A percentile compares a stretch with the other conserved stretches of the same genome.
Conservation (phyloP, 352 stramenopile species). For the Aphanomyces euteiches region DNA sequence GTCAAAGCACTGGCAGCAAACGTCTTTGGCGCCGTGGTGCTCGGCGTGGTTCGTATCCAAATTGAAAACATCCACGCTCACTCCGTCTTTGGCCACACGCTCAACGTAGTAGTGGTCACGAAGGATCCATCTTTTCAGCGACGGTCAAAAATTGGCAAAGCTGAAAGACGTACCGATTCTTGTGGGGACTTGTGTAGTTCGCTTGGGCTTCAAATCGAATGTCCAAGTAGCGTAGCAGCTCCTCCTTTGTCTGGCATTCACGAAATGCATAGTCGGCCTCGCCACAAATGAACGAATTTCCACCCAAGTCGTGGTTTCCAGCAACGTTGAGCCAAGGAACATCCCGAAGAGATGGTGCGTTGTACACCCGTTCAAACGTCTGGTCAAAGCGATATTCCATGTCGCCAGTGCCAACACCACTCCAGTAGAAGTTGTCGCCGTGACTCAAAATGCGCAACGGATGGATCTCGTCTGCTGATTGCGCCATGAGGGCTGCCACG, state of each 20-base stretch:
- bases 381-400: not conserved
- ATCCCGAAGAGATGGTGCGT: not conserved
- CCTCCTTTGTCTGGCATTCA: slow-evolving; percentile 12
- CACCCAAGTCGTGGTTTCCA: slow-evolving; percentile 25
- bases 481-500: slow-evolving; percentile 9
- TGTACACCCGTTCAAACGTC: slow-evolving; percentile 25
- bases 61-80: slow-evolving; percentile 63
- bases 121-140: slow-evolving; percentile 14
- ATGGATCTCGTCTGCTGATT: not conserved
- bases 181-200: slow-evolving; percentile 11
- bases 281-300: slow-evolving; percentile 42
- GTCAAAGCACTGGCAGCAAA: slow-evolving; percentile 80
- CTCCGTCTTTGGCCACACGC: slow-evolving; percentile 8
- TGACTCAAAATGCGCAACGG: slow-evolving; percentile 8
- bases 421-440: slow-evolving; percentile 32
- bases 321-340: slow-evolving; percentile 22
- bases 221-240: slow-evolving; percentile 23
- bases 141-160: not conserved
- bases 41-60: slow-evolving; percentile 61
- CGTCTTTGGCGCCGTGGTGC: slow-evolving; percentile 43
- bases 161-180: slow-evolving; percentile 33
- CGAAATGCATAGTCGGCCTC: slow-evolving; percentile 33
- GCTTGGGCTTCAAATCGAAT: slow-evolving; percentile 13
- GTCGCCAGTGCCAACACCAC: slow-evolving; percentile 14
- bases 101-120: slow-evolving; percentile 30